These are phyloP conservation scores for Venturia carpophila DNA, from an alignment of 2,329 filamentous ascomycete species.

Conservation along the genomic window DNA sequence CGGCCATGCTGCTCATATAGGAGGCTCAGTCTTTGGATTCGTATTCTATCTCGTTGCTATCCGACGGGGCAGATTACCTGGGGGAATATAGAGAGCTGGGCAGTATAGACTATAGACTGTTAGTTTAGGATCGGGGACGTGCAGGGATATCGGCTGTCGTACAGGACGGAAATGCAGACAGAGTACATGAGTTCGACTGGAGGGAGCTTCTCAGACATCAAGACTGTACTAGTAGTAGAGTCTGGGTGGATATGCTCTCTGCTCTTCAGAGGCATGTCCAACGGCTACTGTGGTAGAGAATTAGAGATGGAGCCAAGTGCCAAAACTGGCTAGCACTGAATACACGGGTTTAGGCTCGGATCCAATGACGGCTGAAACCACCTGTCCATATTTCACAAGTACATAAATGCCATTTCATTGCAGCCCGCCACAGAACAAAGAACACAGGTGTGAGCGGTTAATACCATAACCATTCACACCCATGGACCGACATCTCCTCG, in stretches of 20 bases:
- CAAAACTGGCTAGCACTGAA: neutral
- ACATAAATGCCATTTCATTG: neutral
- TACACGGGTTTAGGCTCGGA: neutral
- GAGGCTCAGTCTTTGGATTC: conserved; percentile 35
- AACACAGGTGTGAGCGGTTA: neutral
- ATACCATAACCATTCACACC: neutral
- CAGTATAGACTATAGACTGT: neutral
- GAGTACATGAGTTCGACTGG: no score
- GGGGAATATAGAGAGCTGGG: neutral
- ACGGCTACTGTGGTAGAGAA: no score
- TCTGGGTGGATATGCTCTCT: no score
- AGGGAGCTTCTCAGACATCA: no score
- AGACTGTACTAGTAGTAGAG: no score
- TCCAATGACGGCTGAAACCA: neutral
- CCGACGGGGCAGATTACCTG: neutral
- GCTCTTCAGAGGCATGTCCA: no score
- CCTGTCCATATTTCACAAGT: neutral
- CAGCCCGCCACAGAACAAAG: neutral
- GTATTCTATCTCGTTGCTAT: conserved; percentile 25
- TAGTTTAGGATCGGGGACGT: neutral
- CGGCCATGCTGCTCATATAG: conserved; percentile 40
- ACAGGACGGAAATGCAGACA: no score
- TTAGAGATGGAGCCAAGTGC: no score
- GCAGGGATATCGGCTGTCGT: no score
- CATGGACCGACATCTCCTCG: neutral